Conservation (phyloP, 148 eudicot genomes). For the Persicaria tinctoria region DNA sequence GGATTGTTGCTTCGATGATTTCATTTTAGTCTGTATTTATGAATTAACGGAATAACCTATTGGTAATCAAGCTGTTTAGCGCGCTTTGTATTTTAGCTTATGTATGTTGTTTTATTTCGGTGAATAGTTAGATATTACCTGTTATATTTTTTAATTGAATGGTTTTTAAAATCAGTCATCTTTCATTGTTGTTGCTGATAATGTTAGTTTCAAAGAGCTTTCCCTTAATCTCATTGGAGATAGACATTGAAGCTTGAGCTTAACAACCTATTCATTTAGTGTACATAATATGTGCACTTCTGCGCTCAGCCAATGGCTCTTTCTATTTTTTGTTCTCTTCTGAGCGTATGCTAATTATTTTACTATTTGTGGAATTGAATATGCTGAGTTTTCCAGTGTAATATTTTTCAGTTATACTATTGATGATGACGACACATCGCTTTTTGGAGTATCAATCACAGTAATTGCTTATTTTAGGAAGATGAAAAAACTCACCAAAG, state of each 20-base stretch:
- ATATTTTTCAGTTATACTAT: background rate
- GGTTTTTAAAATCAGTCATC: background rate
- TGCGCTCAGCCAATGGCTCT: too few species aligned
- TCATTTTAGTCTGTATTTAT: background rate
- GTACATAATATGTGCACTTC: too few species aligned
- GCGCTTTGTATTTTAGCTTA: background rate
- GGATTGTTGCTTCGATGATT: background rate
- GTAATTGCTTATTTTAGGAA: constrained; percentile 74
- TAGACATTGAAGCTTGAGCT: too few species aligned
- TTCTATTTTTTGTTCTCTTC: too few species aligned
- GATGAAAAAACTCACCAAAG: constrained; percentile 68
- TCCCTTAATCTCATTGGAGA: too few species aligned
- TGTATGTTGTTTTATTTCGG: background rate
- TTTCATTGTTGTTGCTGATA: background rate
- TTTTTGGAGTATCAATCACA: constrained; percentile 71
- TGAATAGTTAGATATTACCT: background rate
- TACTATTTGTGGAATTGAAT: background rate
- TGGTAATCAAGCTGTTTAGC: background rate
- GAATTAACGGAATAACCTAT: background rate
- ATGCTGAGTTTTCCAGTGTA: background rate
- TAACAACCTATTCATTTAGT: too few species aligned
- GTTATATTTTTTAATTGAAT: background rate
- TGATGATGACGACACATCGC: background rate
- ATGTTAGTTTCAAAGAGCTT: background rate
- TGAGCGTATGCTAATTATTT: background rate